Percentiles rank a stretch among this genome's conserved stretches.
Evolutionary conservation across 2,329 filamentous ascomycete species (phyloP).

Genomic region (Tolypocladium pustulatum): DNA sequence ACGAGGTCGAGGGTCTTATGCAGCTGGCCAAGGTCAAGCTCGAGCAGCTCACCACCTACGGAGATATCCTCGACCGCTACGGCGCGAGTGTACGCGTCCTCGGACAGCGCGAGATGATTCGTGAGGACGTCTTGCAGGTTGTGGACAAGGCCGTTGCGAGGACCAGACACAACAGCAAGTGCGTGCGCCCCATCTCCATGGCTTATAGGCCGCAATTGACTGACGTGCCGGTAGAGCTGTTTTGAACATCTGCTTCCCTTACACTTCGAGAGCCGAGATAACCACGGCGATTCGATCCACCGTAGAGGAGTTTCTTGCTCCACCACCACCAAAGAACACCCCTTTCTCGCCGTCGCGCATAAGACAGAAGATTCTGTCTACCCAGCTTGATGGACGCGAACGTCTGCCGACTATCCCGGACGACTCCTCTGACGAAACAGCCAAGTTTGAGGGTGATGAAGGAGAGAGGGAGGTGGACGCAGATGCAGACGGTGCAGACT

Average conservation of each 20-base stretch:
- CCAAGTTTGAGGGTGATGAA: constrained; percentile 33
- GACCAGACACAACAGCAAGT: constrained; percentile 81
- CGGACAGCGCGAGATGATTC: constrained; percentile 74
- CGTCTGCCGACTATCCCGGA: constrained; percentile 39
- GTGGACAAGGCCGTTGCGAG: constrained; percentile 78
- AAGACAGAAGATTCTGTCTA: constrained; percentile 70
- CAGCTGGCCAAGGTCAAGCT: constrained; percentile 95
- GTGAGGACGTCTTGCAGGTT: constrained; percentile 77
- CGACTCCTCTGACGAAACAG: constrained; percentile 29
- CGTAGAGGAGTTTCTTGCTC: constrained; percentile 74
- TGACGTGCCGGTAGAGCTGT: constrained; percentile 30
- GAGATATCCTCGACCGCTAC: constrained; percentile 85
- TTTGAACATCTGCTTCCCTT: constrained; percentile 95
- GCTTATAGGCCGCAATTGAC: background rate
- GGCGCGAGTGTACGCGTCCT: constrained; percentile 79
- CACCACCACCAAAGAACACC: constrained; percentile 52
- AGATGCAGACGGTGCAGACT: constrained; percentile 43
- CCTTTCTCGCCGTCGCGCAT: constrained; percentile 85
- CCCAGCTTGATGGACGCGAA: constrained; percentile 41
- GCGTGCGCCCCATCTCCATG: background rate
- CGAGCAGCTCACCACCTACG: constrained; percentile 82
- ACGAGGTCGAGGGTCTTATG: constrained; percentile 95
- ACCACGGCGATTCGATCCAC: constrained; percentile 80
- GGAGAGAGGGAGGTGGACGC: constrained; percentile 21
- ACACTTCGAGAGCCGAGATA: constrained; percentile 93